Evolutionary conservation across 2,329 filamentous ascomycete species (phyloP).

Genomic region (Beauveria scarabaeidicola): DNA sequence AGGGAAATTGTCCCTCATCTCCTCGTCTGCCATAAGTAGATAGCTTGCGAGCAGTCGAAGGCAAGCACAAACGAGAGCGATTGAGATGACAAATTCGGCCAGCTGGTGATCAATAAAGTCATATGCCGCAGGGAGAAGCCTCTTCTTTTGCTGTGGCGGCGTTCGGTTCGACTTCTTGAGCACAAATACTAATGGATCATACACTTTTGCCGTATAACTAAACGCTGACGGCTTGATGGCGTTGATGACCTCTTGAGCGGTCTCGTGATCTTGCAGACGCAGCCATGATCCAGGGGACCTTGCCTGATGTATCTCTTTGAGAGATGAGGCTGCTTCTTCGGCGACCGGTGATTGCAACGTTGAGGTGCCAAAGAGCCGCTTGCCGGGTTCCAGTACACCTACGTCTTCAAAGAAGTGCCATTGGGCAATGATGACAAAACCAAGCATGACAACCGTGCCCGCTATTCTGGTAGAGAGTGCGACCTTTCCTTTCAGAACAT

Average conservation of each 20-base stretch:
- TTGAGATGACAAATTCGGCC: conserved; percentile 50
- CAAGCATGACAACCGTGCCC: conserved; percentile 63
- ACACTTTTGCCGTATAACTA: conserved; percentile 65
- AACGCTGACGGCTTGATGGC: conserved; percentile 63
- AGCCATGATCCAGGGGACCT: conserved; percentile 71
- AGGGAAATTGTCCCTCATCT: conserved; percentile 37
- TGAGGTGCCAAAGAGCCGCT: conserved; percentile 17
- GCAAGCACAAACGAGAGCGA: conserved; percentile 54
- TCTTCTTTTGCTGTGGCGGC: conserved; percentile 34
- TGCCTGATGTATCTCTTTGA: conserved; percentile 61
- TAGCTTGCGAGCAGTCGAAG: conserved; percentile 67
- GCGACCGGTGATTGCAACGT: not conserved
- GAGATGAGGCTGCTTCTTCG: conserved; percentile 24
- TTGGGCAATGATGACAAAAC: conserved; percentile 64
- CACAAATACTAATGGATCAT: conserved; percentile 67
- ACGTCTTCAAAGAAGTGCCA: conserved; percentile 67
- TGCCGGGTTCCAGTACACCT: conserved; percentile 27
- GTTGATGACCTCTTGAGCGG: conserved; percentile 67
- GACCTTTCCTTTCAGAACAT: conserved; percentile 54
- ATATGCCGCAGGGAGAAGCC: conserved; percentile 36
- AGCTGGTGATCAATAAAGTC: conserved; percentile 59
- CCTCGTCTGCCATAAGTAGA: conserved; percentile 58
- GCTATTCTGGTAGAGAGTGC: conserved; percentile 66
- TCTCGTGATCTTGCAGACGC: conserved; percentile 68
- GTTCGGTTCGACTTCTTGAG: conserved; percentile 59